Evolutionary conservation across 2,329 filamentous ascomycete species (phyloP), one percentile per base, ranked within the genome.

Genomic region (Aspergillus piperis): DNA sequence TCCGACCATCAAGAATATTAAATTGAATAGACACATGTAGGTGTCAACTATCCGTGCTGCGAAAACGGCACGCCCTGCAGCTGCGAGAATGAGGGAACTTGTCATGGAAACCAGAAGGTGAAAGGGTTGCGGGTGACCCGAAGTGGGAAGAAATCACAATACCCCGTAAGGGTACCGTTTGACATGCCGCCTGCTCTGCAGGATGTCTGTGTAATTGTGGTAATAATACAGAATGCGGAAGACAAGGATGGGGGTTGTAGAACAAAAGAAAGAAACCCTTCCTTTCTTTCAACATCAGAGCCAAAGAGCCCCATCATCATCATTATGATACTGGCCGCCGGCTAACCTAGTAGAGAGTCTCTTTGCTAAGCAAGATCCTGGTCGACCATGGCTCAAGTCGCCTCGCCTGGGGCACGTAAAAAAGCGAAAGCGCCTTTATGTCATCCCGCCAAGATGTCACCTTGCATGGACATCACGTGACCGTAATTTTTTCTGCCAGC

Each of bases 401-500:
- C n/a, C 47, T n/a, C 47, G 41, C 47, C 23, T 30, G 47, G 23
- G 25, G 15, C 23, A 27, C 25, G 25, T 27, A 50, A 50, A 50
- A 50, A 50, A 50, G 25, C 15, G 47, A 50, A 32, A 17, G 47
- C 25, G n/a, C 23, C 25, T 27, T 55, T 55, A 47, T 57, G 39
- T 55, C 59, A 61, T 54, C 32, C 21, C 54, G 63, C 61, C 62
- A 63, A 64, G 64, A 62, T 38, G 44, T 50, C 32, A 41, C 58
- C 62, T 57, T 61, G 53, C 59, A 41, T 52, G 2, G 0, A 2
- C n/a, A 36, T 66, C 65, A 67, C 65, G 65, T 67, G 65, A 67
- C 50, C 2, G 54, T 61, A 44, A 55, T 62, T 66, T 66, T 64
- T 63, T 64, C 60, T 62, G 53, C 56, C 56, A 47, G 51, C 47